Percentiles rank a stretch among this genome's conserved stretches.
These are phyloP conservation scores for Solanum dulcamara DNA, from an alignment of 257 asterid species.

Conservation along the genomic window DNA sequence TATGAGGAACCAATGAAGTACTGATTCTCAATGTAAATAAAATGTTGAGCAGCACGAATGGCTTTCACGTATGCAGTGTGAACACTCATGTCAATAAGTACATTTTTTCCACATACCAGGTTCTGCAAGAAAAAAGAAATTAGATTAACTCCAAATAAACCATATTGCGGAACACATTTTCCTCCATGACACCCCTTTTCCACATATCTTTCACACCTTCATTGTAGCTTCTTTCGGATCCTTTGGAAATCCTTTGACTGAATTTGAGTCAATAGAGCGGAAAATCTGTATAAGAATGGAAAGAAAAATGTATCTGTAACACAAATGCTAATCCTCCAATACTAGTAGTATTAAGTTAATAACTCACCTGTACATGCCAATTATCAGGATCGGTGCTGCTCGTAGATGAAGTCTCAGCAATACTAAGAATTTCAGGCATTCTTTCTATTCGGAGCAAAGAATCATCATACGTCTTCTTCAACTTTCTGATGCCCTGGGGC, in stretches of 20 bases:
- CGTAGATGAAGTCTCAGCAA: conserved; percentile 57
- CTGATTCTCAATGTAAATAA: conserved; percentile 87
- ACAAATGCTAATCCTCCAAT: background rate
- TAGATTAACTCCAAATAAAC: background rate
- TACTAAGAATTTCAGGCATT: conserved; percentile 78
- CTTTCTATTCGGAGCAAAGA: conserved; percentile 86
- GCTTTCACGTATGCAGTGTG: conserved; percentile 91
- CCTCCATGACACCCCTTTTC: background rate
- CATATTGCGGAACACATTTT: background rate
- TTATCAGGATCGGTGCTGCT: conserved; percentile 59
- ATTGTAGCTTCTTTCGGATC: conserved; percentile 71
- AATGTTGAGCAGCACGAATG: conserved; percentile 92
- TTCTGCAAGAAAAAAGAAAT: conserved; percentile 38
- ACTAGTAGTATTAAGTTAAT: background rate
- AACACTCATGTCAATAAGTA: conserved; percentile 91
- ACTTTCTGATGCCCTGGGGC: conserved; percentile 76
- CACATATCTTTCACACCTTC: conserved; percentile 36
- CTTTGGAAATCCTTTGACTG: conserved; percentile 92
- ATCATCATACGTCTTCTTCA: conserved; percentile 71
- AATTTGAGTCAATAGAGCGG: conserved; percentile 96
- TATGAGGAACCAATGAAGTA: conserved; percentile 95
- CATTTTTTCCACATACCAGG: conserved; percentile 90
- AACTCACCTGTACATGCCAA: conserved; percentile 82
- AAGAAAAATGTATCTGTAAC: background rate
- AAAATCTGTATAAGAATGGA: conserved; percentile 42